Evolutionary conservation across 352 stramenopile genomes (phyloP).

Genomic region (Saprolegnia parasitica): DNA sequence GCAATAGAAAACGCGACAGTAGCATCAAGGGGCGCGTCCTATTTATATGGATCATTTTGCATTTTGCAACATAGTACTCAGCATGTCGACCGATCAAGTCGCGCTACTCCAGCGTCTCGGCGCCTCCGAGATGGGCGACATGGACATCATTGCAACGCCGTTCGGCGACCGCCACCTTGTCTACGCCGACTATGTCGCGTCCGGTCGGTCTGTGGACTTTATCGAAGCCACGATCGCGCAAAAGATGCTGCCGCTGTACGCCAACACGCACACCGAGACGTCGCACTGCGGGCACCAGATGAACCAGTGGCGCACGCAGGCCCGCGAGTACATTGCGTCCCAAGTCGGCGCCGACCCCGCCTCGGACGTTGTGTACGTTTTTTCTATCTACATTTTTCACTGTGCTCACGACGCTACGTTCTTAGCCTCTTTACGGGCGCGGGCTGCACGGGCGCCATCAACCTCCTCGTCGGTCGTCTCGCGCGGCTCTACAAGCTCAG

Average conservation of each 20-base stretch:
- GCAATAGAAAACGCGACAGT: too few relatives aligned
- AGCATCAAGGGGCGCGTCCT: too few relatives aligned
- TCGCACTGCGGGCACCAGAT: conserved; percentile 39
- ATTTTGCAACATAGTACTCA: neutral
- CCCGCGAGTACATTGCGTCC: conserved; percentile 81
- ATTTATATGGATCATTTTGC: neutral
- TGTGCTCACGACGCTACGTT: neutral
- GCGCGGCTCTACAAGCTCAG: neutral
- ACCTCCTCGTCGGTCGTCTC: conserved; percentile 16
- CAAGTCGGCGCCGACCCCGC: conserved; percentile 48
- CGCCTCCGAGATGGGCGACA: conserved; percentile 13
- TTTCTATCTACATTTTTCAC: neutral
- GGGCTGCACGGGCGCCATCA: conserved; percentile 15
- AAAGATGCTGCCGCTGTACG: conserved; percentile 84
- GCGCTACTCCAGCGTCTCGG: neutral
- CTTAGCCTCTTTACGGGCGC: conserved; percentile 16
- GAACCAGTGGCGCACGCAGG: conserved; percentile 86
- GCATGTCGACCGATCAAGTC: neutral
- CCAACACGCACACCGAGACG: conserved; percentile 89
- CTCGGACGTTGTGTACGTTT: conserved; percentile 49
- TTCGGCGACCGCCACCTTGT: conserved; percentile 50
- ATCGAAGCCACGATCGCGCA: conserved; percentile 75
- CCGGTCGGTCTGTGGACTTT: conserved; percentile 50
- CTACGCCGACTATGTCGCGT: conserved; percentile 86
- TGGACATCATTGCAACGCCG: conserved; percentile 26